Evolutionary conservation across 2,329 filamentous ascomycete genomes (phyloP), one percentile per base, ranked within the genome.

Genomic region (Apiospora kogelbergensis): DNA sequence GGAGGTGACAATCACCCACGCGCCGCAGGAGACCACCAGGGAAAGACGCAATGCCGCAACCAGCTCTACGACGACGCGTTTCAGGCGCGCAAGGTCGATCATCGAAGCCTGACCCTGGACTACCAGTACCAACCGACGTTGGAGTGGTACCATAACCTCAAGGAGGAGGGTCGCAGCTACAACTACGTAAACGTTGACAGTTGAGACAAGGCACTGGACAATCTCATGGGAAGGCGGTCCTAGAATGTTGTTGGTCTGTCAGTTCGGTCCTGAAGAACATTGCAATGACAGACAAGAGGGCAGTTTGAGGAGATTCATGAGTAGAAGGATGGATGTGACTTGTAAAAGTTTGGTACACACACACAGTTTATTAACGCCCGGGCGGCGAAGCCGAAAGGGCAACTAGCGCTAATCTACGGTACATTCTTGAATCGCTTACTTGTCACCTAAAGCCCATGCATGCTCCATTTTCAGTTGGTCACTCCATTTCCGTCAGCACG

Each of bases 81-180:
- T 65, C 68, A 71, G 45, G 70, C 74, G 17, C 68, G 74, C n/a
- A 53, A 48, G 15, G 46, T 65, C 13, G 69, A 76, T 24, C 65
- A 70, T 6, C 53, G 68, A 3, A 73, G 73, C 22, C 69, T 63
- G 6, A 68, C 60, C 1, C 81, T 84, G 74, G 11, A 64, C 33
- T 87, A 82, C 72, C 74, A 73, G 20, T 88, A 84, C 72, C 75
- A 74, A 53, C 81, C 84, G 10, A 89, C 87, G 1, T 70, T 79
- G 70, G 77, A 83, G 5, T 89, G 88, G 88, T 89, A 89, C 71
- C 72, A 73, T 3, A 78, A 83, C 45, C 84, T 86, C 71, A 72
- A 79, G 30, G 74, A 75, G 1, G 84, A 86, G 73, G 85, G 84
- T 2, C 80, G 86, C 24, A 83, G 81, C 0, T 86, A 80, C 68